Percentiles rank a stretch among this genome's conserved stretches.
Conservation (phyloP, 2,329 filamentous ascomycete species). For the Hymenoscyphus fructigenus region DNA sequence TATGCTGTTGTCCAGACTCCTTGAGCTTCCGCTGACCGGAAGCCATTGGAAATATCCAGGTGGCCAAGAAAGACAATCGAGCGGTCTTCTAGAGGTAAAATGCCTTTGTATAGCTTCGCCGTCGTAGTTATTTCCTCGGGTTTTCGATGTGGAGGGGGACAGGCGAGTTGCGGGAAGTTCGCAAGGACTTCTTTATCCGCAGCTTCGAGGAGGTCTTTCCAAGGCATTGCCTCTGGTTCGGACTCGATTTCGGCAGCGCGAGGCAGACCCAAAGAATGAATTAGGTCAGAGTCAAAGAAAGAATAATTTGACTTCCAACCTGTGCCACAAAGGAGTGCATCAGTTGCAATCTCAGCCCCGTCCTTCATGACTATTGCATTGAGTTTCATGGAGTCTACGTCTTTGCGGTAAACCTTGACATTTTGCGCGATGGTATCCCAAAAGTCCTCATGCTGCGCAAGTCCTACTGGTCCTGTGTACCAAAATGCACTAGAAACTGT, state of each 20-base stretch:
- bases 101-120: background rate
- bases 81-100: background rate
- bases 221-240: conserved; percentile 22
- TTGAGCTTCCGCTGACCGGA: conserved; percentile 1
- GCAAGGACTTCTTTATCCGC: background rate
- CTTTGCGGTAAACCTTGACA: background rate
- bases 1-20: conserved; percentile 9
- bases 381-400: background rate
- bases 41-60: background rate
- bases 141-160: background rate
- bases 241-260: conserved; percentile 22
- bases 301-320: conserved; percentile 27
- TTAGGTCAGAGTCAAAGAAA: conserved; percentile 27
- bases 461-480: background rate
- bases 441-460: background rate
- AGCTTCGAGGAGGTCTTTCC: conserved; percentile 23
- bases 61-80: conserved; percentile 6
- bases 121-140: background rate
- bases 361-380: background rate
- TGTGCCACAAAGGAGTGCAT: conserved; percentile 32
- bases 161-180: background rate
- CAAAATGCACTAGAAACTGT: conserved; percentile 42
- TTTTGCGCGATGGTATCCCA: background rate
- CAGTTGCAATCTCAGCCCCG: conserved; percentile 15
- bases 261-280: conserved; percentile 24